phyloP scores from a whole-genome alignment of 2,329 filamentous ascomycete species.

The Chaetomium globosum region DNA sequence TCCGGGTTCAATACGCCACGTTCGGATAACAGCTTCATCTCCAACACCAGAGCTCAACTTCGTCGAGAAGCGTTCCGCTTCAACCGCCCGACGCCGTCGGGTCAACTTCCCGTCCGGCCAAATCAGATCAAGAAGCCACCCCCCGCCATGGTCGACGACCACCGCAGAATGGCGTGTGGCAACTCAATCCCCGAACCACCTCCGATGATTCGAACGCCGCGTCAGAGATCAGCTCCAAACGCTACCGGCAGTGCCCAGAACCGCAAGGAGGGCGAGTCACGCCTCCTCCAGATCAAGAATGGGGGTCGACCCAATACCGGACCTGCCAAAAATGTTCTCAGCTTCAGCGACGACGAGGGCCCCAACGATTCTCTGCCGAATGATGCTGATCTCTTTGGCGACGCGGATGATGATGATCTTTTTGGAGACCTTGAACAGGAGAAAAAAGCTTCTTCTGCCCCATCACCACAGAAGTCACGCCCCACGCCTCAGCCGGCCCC shows the following conservation, averaged over 20 bases:
- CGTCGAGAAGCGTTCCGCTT: slow-evolving; percentile 56
- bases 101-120: slow-evolving; percentile 40
- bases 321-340: slow-evolving; percentile 37
- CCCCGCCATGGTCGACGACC: slow-evolving; percentile 56
- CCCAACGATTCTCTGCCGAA: slow-evolving; percentile 27
- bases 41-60: slow-evolving; percentile 59
- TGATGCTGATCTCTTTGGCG: slow-evolving; percentile 33
- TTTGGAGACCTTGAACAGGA: slow-evolving; percentile 22
- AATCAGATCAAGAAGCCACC: slow-evolving; percentile 55
- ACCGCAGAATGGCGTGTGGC: slow-evolving; percentile 41
- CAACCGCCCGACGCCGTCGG: slow-evolving; percentile 48
- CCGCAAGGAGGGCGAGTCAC: slow-evolving; percentile 45
- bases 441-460: slow-evolving; percentile 5
- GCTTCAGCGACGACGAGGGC: slow-evolving; percentile 41
- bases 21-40: slow-evolving; percentile 58
- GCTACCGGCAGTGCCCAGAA: neutral
- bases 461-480: neutral
- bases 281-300: slow-evolving; percentile 44
- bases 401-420: slow-evolving; percentile 28
- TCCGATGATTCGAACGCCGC: too few relatives aligned
- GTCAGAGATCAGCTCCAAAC: too few relatives aligned
- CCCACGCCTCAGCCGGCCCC: neutral
- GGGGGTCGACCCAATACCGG: neutral
- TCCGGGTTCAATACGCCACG: slow-evolving; percentile 47
- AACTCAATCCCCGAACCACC: neutral